phyloP scores from a whole-genome alignment of 2,329 filamentous ascomycete genomes.

The Arthrobotrys sphaeroides region DNA sequence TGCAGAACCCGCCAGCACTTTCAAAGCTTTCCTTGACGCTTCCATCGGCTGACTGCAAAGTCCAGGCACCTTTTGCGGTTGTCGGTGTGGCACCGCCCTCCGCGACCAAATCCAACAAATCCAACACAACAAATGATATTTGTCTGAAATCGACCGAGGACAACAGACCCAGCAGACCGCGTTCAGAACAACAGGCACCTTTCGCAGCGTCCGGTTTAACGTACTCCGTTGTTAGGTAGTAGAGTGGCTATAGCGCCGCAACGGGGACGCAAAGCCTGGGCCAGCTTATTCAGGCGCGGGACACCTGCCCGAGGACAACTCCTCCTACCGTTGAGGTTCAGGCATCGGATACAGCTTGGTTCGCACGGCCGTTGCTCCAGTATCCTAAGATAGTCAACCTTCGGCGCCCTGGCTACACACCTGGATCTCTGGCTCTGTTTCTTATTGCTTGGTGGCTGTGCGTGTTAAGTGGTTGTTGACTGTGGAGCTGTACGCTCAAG shows the following conservation, averaged over 20 bases:
- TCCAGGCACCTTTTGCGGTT: conserved; percentile 9
- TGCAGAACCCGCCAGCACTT: not conserved
- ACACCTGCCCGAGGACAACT: no score
- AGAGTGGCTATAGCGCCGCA: not conserved
- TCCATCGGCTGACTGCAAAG: not conserved
- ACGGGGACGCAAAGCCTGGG: not conserved
- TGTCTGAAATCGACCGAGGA: not conserved
- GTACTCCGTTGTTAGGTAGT: not conserved
- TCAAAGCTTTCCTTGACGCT: no score
- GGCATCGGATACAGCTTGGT: not conserved
- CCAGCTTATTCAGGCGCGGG: not conserved
- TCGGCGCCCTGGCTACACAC: not conserved
- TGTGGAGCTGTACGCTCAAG: not conserved
- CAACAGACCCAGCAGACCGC: not conserved
- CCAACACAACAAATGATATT: conserved; percentile 7
- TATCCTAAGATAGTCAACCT: not conserved
- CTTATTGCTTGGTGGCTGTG: not conserved
- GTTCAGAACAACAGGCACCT: not conserved
- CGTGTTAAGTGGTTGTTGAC: not conserved
- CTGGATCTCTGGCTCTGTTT: not conserved
- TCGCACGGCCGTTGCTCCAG: no score
- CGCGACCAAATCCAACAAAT: conserved; percentile 12
- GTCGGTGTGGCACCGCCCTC: not conserved
- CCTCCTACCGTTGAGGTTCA: not conserved
- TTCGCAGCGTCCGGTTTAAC: not conserved